These are phyloP conservation scores for Cryoendolithus antarcticus DNA, from an alignment of 2,329 filamentous ascomycete species.

Conservation along the genomic window DNA sequence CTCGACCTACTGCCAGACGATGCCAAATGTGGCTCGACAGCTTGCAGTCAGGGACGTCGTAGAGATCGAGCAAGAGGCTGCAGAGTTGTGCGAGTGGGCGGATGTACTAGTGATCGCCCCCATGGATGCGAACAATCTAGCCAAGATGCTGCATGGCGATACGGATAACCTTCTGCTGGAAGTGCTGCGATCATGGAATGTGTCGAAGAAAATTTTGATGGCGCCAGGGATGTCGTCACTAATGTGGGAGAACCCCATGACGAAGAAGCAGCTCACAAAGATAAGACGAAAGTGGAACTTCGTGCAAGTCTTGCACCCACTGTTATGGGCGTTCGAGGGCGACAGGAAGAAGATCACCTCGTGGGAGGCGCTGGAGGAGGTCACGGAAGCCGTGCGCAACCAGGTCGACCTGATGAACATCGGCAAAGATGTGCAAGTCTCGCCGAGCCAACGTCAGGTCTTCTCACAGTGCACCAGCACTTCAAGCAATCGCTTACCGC, in stretches of 20 bases:
- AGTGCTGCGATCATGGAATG: slow-evolving; percentile 74
- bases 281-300: slow-evolving; percentile 75
- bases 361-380: slow-evolving; percentile 52
- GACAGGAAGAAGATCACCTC: slow-evolving; percentile 38
- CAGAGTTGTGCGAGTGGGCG: slow-evolving; percentile 74
- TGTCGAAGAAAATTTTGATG: slow-evolving; percentile 70
- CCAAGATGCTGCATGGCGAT: slow-evolving; percentile 76
- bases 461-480: slow-evolving; percentile 28
- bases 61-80: slow-evolving; percentile 30
- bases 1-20: slow-evolving; percentile 19
- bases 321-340: slow-evolving; percentile 67
- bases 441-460: slow-evolving; percentile 20
- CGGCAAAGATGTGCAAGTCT: slow-evolving; percentile 53
- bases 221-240: slow-evolving; percentile 79
- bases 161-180: slow-evolving; percentile 71
- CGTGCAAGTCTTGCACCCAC: slow-evolving; percentile 68
- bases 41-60: slow-evolving; percentile 11
- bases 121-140: slow-evolving; percentile 71
- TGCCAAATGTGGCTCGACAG: slow-evolving; percentile 17
- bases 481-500: slow-evolving; percentile 46
- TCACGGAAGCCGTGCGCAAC: slow-evolving; percentile 64
- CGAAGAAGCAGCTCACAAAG: slow-evolving; percentile 75
- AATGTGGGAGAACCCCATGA: slow-evolving; percentile 86
- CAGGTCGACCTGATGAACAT: slow-evolving; percentile 64
- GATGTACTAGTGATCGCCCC: slow-evolving; percentile 75